phyloP scores from a whole-genome alignment of 371 early-diverging fungal genomes.

The Capniomyces stellatus region DNA sequence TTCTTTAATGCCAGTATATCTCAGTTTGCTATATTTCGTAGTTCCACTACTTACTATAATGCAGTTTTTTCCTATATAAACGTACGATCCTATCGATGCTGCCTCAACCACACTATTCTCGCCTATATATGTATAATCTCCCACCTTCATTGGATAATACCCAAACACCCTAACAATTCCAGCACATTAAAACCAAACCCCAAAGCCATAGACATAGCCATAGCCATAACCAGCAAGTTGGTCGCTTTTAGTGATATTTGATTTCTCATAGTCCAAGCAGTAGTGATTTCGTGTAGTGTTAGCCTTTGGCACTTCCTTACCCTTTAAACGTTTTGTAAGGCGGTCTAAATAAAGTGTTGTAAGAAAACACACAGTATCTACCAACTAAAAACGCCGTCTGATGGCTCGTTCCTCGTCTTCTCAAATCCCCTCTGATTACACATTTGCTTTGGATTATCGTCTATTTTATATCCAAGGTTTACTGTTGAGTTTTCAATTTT shows the following conservation, averaged over 20 bases:
- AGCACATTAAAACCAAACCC: no score
- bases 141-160: constrained; percentile 91
- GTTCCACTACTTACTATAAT: constrained; percentile 51
- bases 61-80: constrained; percentile 80
- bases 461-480: no score
- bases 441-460: constrained; percentile 81
- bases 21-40: background rate
- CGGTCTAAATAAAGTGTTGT: constrained; percentile 67
- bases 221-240: no score
- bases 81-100: constrained; percentile 76
- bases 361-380: constrained; percentile 62
- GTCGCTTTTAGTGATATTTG: no score
- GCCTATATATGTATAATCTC: constrained; percentile 82
- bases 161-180: constrained; percentile 33
- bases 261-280: no score
- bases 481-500: no score
- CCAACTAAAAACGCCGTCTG: constrained; percentile 81
- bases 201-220: background rate
- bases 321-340: constrained; percentile 92
- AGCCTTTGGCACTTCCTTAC: no score
- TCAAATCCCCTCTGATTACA: constrained; percentile 82
- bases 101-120: constrained; percentile 81
- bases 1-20: background rate
- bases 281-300: no score
- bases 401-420: constrained; percentile 67